Conservation (phyloP, 352 stramenopile genomes). For the Globisporangium canariense region DNA sequence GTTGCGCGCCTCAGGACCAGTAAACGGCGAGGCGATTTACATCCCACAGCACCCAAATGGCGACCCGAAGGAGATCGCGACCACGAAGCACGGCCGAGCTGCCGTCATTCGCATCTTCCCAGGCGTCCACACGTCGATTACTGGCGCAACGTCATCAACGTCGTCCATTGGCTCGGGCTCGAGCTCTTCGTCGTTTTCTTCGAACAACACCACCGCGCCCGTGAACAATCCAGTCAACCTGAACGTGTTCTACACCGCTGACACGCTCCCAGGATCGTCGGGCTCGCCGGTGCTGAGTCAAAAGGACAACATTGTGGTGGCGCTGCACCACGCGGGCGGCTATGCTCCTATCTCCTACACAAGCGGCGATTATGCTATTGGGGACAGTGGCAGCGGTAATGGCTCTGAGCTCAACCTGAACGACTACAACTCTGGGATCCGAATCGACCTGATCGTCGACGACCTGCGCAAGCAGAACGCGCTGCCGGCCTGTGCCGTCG, state of each 20-base stretch:
- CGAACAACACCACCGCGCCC: not conserved
- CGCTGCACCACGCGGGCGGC: constrained; percentile 56
- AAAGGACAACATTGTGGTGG: constrained; percentile 61
- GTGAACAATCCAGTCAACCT: constrained; percentile 11
- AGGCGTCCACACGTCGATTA: constrained; percentile 10
- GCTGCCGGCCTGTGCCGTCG: constrained; percentile 26
- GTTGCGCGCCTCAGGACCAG: constrained; percentile 33
- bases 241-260: constrained; percentile 63
- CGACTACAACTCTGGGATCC: constrained; percentile 33
- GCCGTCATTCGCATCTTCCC: constrained; percentile 23
- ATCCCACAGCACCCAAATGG: constrained; percentile 65
- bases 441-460: constrained; percentile 33
- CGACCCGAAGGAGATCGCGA: constrained; percentile 56
- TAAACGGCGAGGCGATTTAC: constrained; percentile 54
- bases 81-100: constrained; percentile 18
- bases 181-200: not conserved
- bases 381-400: not conserved
- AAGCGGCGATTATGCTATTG: not conserved
- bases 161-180: constrained; percentile 6
- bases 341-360: not conserved
- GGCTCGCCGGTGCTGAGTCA: constrained; percentile 57
- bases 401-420: constrained; percentile 1
- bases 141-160: constrained; percentile 13
- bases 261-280: constrained; percentile 65
- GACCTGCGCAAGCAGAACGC: constrained; percentile 21